A percentile compares a stretch with the other conserved stretches of the same genome.
Evolutionary conservation across 1,284 basidiomycete species (phyloP).

Genomic region (Moesziomyces antarcticus): DNA sequence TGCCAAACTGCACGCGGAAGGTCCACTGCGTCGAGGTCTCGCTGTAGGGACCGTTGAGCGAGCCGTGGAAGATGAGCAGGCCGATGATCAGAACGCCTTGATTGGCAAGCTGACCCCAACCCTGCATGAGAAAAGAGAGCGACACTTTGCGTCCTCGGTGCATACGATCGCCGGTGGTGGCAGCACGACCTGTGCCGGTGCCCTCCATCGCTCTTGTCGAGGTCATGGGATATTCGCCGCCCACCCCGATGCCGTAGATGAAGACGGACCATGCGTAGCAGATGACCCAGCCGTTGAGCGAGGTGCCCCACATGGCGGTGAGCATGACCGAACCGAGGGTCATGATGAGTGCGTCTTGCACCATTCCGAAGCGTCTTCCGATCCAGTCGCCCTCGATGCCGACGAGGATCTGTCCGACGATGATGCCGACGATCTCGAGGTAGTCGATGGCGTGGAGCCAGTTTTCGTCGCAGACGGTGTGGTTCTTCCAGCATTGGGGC

Average conservation of each 20-base stretch:
- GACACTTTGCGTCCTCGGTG: conserved; percentile 73
- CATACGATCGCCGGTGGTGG: conserved; percentile 71
- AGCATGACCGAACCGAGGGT: conserved; percentile 72
- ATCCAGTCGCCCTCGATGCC: conserved; percentile 74
- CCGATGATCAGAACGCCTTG: conserved; percentile 71
- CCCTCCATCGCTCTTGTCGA: conserved; percentile 72
- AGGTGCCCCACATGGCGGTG: conserved; percentile 72
- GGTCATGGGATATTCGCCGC: conserved; percentile 73
- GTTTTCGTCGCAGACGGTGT: conserved; percentile 69
- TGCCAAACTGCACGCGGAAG: conserved; percentile 72
- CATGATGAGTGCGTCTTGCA: conserved; percentile 69
- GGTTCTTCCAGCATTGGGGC: conserved; percentile 71
- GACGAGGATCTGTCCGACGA: conserved; percentile 72
- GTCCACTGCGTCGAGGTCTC: conserved; percentile 71
- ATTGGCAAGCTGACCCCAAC: conserved; percentile 73
- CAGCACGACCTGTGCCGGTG: conserved; percentile 66
- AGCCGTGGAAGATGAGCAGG: conserved; percentile 71
- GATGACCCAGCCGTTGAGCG: conserved; percentile 73
- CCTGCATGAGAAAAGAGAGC: conserved; percentile 72
- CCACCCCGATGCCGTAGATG: conserved; percentile 71
- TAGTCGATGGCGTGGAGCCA: conserved; percentile 71
- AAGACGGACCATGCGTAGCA: conserved; percentile 71
- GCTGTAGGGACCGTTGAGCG: conserved; percentile 68
- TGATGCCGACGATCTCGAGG: conserved; percentile 72
- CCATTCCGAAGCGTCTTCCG: conserved; percentile 71